phyloP scores from a whole-genome alignment of 1,139 yeast genomes.

The Pichiaceae sp. region DNA sequence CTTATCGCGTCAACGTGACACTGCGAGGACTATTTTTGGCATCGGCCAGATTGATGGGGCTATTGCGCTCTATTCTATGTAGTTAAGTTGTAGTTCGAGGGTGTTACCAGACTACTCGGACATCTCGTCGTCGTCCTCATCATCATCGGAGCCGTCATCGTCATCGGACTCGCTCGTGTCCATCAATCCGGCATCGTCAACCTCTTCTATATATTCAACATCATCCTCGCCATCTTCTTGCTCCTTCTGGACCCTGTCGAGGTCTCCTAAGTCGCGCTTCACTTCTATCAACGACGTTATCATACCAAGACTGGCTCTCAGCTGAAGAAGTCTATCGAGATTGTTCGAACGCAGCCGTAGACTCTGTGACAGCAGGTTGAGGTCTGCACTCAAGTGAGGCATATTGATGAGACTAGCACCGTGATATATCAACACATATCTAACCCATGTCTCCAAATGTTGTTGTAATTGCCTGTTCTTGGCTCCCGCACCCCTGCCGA shows the following conservation, averaged over 20 bases:
- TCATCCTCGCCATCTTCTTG: conserved; percentile 33
- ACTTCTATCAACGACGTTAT: conserved; percentile 61
- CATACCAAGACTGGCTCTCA: conserved; percentile 74
- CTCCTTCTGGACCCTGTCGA: conserved; percentile 9
- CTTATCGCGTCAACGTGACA: no score
- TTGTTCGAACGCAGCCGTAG: conserved; percentile 67
- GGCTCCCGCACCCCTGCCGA: conserved; percentile 40
- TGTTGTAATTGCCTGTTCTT: conserved; percentile 35
- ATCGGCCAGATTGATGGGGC: no score
- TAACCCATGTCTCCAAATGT: conserved; percentile 80
- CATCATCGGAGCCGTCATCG: conserved; percentile 24
- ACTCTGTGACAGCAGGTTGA: conserved; percentile 73
- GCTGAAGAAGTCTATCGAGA: conserved; percentile 68
- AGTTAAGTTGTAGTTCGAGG: no score
- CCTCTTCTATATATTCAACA: conserved; percentile 28
- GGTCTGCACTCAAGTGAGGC: conserved; percentile 58
- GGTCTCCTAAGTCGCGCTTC: conserved; percentile 44
- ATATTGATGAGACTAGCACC: conserved; percentile 54
- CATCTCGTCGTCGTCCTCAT: conserved; percentile 21
- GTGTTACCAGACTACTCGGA: no score
- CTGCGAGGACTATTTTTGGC: no score
- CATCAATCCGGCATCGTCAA: conserved; percentile 20
- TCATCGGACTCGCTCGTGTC: conserved; percentile 24
- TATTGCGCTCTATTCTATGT: no score
- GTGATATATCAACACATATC: conserved; percentile 86